These are phyloP conservation scores for Microdochium trichocladiopsis DNA, from an alignment of 2,329 filamentous ascomycete genomes.

Conservation along the genomic window DNA sequence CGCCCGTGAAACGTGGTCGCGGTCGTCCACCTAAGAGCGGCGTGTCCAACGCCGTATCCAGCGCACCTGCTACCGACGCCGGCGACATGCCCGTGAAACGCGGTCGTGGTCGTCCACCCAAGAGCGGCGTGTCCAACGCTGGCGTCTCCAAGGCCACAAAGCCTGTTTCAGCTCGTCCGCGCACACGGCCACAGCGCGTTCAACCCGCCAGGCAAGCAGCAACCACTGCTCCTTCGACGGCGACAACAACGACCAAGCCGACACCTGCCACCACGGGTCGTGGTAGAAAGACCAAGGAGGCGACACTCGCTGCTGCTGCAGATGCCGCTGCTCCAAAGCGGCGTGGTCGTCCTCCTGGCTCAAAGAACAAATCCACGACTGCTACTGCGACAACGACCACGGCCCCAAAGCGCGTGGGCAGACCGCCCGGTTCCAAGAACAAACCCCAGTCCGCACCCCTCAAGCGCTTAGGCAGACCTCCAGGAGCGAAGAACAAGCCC, in stretches of 20 bases:
- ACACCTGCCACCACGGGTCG: background rate
- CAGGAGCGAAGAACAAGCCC: conserved; percentile 6
- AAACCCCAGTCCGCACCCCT: background rate
- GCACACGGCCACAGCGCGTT: conserved; percentile 37
- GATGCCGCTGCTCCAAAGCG: background rate
- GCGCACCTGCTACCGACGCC: conserved; percentile 8
- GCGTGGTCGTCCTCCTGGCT: background rate
- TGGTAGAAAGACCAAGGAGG: background rate
- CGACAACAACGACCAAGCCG: conserved; percentile 5
- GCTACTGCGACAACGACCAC: background rate
- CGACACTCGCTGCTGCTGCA: background rate
- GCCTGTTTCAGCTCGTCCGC: conserved; percentile 34
- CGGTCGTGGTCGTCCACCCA: conserved; percentile 29
- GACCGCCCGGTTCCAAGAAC: background rate
- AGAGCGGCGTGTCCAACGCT: conserved; percentile 29
- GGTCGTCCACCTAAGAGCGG: conserved; percentile 31
- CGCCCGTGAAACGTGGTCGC: conserved; percentile 25
- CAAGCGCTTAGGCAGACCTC: background rate
- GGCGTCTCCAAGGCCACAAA: conserved; percentile 13
- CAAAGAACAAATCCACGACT: conserved; percentile 6
- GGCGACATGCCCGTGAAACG: conserved; percentile 19
- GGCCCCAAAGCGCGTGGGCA: background rate
- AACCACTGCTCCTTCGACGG: conserved; percentile 14
- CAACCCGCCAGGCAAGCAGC: conserved; percentile 12
- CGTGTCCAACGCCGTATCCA: conserved; percentile 23